phyloP scores from a whole-genome alignment of 2,329 filamentous ascomycete species.

The Cercospora berteroae region DNA sequence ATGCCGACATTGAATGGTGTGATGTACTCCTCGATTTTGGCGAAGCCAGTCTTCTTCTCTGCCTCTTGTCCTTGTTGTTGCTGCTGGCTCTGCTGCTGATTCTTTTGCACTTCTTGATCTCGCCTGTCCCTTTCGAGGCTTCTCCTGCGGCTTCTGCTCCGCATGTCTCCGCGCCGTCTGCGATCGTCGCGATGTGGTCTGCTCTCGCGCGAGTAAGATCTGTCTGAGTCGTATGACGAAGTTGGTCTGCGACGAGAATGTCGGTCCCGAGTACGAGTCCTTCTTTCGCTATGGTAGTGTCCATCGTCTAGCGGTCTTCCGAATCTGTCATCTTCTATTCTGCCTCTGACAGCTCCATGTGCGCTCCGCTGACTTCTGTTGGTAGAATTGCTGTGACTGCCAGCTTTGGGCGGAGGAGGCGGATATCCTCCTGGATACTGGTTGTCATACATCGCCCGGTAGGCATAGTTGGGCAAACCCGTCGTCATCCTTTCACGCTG shows the following conservation, averaged over 20 bases:
- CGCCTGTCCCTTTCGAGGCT: conserved; percentile 6
- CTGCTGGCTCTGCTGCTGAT: not conserved
- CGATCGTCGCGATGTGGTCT: conserved; percentile 7
- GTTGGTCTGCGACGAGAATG: conserved; percentile 4
- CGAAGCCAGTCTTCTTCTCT: conserved; percentile 11
- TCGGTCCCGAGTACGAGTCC: not conserved
- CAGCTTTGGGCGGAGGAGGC: conserved; percentile 1
- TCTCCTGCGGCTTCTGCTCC: conserved; percentile 11
- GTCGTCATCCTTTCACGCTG: conserved; percentile 10
- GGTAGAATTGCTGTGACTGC: conserved; percentile 15
- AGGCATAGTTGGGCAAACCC: conserved; percentile 10
- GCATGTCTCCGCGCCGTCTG: conserved; percentile 5
- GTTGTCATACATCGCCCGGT: conserved; percentile 16
- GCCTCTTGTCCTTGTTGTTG: conserved; percentile 10
- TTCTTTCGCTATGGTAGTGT: conserved; percentile 4
- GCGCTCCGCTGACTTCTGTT: conserved; percentile 11
- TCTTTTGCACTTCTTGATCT: conserved; percentile 6
- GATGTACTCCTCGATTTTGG: conserved; percentile 15
- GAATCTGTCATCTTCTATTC: conserved; percentile 13
- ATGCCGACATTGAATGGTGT: conserved; percentile 23
- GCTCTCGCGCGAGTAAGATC: conserved; percentile 6
- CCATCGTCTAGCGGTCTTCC: conserved; percentile 1
- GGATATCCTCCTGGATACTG: conserved; percentile 9
- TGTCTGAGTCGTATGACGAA: conserved; percentile 13
- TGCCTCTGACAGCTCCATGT: conserved; percentile 10